These are phyloP conservation scores for Rhizopus arrhizus DNA, from an alignment of 371 early-diverging fungal species.

Conservation along the genomic window DNA sequence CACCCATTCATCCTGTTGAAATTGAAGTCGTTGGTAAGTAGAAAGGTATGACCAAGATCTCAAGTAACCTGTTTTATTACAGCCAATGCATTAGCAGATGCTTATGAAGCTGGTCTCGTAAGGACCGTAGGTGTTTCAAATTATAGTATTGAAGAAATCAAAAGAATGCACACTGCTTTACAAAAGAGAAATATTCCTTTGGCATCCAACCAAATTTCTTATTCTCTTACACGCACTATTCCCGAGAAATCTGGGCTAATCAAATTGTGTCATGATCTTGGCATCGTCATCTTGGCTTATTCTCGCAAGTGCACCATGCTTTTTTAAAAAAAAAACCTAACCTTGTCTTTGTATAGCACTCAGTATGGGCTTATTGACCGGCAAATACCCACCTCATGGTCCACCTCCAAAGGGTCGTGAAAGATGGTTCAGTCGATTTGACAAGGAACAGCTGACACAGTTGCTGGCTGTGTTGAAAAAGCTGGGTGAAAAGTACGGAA, in stretches of 20 bases:
- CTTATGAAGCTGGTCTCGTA: slow-evolving; percentile 55
- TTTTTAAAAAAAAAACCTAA: background rate
- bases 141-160: slow-evolving; percentile 54
- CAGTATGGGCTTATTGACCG: slow-evolving; percentile 55
- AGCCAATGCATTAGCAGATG: slow-evolving; percentile 58
- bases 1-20: slow-evolving; percentile 58
- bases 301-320: slow-evolving; percentile 39
- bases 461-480: slow-evolving; percentile 30
- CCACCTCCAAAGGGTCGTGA: slow-evolving; percentile 41
- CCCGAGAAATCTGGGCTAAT: slow-evolving; percentile 58
- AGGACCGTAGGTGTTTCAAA: slow-evolving; percentile 74
- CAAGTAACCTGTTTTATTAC: background rate
- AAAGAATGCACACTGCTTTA: slow-evolving; percentile 54
- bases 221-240: slow-evolving; percentile 48
- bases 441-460: slow-evolving; percentile 29
- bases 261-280: slow-evolving; percentile 57
- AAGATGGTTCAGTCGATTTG: slow-evolving; percentile 23
- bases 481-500: slow-evolving; percentile 33
- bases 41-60: background rate
- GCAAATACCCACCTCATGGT: slow-evolving; percentile 51
- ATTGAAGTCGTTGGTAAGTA: slow-evolving; percentile 53
- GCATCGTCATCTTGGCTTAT: slow-evolving; percentile 62
- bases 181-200: slow-evolving; percentile 54
- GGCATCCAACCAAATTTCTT: slow-evolving; percentile 61
- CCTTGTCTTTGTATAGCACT: slow-evolving; percentile 25